Conservation (phyloP, 2,329 filamentous ascomycete genomes). For the Leptographium wingfieldii region DNA sequence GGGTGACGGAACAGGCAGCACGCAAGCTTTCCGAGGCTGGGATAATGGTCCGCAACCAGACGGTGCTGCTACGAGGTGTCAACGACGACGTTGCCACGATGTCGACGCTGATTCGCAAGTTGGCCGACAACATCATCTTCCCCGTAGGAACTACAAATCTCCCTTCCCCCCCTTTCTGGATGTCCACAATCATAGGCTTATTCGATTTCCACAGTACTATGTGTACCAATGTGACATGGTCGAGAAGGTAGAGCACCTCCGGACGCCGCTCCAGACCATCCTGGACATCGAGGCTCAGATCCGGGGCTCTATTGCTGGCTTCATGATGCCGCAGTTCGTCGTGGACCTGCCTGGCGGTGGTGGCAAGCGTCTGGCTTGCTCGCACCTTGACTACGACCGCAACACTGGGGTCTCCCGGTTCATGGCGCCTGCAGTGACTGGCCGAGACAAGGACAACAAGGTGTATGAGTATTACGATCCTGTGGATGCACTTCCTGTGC, state of each 20-base stretch:
- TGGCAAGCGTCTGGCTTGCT: constrained; percentile 46
- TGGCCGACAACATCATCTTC: constrained; percentile 43
- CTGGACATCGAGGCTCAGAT: constrained; percentile 44
- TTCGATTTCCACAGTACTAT: constrained; percentile 37
- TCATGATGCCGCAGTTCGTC: constrained; percentile 49
- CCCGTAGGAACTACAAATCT: constrained; percentile 28
- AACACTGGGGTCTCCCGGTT: constrained; percentile 41
- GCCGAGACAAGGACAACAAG: constrained; percentile 28
- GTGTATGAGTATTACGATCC: constrained; percentile 48
- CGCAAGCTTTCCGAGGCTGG: constrained; percentile 35
- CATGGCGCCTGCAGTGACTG: constrained; percentile 39
- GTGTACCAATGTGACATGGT: constrained; percentile 56
- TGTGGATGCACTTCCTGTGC: constrained; percentile 12
- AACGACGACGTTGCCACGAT: constrained; percentile 44
- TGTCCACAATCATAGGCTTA: neutral
- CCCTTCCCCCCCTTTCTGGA: neutral
- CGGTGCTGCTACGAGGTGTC: constrained; percentile 44
- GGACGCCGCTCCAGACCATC: constrained; percentile 46
- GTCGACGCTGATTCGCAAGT: constrained; percentile 35
- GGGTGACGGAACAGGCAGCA: constrained; percentile 41
- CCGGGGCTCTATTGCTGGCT: constrained; percentile 48
- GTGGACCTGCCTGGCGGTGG: constrained; percentile 52
- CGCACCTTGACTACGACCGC: constrained; percentile 39
- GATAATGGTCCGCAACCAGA: constrained; percentile 47
- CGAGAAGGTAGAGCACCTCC: constrained; percentile 45